Evolutionary conservation across 805 yeast genomes (phyloP), one percentile per base, ranked within the genome.

Genomic region (Candida palmyrensis): DNA sequence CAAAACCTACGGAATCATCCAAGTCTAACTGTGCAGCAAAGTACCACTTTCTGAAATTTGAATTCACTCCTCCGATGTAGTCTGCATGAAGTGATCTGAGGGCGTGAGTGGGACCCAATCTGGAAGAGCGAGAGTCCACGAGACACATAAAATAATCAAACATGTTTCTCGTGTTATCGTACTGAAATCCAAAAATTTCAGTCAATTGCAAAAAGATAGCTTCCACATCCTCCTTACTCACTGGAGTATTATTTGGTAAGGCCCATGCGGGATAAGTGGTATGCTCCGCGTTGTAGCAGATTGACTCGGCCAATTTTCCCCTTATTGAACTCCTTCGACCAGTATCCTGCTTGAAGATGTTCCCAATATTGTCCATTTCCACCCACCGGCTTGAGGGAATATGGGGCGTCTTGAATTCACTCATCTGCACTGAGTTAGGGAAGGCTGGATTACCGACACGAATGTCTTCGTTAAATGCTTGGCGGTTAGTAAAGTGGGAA

Each of bases 41-140:
- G 46, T 79, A 82, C 92, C 92, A 82, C 44, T 77, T 82, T 38
- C 71, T 68, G 49, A 74, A 82, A 48, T 82, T 82, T 1, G 90
- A 64, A 43, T 77, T 73, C 3, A 66, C 46, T 0, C 90, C 92
- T 3, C 87, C 85, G 47, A 82, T 77, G 47, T 81, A 83, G 50
- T 82, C 90, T 1, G 80, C 79, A 53, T 83, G 89, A 7, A 82
- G 45, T 1, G 82, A 65, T 33, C 62, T 58, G 27, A 82, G 63
- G 1, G 89, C 86, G 16, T 59, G 60, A 4, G 38, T 41, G 0
- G 84, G 74, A 1, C 71, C 64, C 73, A 77, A 70, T 43, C 90
- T 64, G 1, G 86, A 73, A 1, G 87, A 74, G 41, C 88, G 65
- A 0, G 87, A 79, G 44, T 81, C 88, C 24, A 81, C 60, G 40